Conservation (phyloP, 805 yeast species). For the Zygosaccharomyces siamensis region DNA sequence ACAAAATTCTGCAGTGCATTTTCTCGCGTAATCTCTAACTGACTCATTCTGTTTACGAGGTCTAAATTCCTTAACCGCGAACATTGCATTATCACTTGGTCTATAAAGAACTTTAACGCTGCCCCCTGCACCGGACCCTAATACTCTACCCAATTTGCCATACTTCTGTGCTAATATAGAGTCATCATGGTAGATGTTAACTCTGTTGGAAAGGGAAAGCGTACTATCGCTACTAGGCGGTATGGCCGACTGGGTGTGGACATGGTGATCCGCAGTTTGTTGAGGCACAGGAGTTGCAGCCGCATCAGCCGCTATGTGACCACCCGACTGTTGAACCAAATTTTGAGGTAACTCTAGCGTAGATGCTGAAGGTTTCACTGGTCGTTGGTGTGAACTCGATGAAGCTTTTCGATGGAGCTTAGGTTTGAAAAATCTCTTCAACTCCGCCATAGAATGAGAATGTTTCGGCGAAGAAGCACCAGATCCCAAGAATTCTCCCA, state of each 20-base stretch:
- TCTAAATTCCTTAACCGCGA: slow-evolving; percentile 82
- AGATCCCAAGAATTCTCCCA: slow-evolving; percentile 6
- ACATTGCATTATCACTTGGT: slow-evolving; percentile 62
- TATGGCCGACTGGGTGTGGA: slow-evolving; percentile 35
- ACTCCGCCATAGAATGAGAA: slow-evolving; percentile 57
- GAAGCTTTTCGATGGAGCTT: slow-evolving; percentile 24
- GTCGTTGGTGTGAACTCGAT: slow-evolving; percentile 4
- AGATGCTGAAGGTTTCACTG: slow-evolving; percentile 2
- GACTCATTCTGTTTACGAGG: slow-evolving; percentile 65
- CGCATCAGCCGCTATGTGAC: not conserved
- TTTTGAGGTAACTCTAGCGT: slow-evolving; percentile 2
- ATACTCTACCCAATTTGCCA: slow-evolving; percentile 66
- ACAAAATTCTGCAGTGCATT: slow-evolving; percentile 85
- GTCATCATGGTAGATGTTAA: slow-evolving; percentile 45
- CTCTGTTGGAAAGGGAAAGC: slow-evolving; percentile 31
- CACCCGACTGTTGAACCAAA: not conserved
- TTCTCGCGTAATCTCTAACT: slow-evolving; percentile 73
- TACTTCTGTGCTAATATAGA: slow-evolving; percentile 55
- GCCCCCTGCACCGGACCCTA: slow-evolving; percentile 89
- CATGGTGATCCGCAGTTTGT: slow-evolving; percentile 18
- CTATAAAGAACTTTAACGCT: slow-evolving; percentile 69
- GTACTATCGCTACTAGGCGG: slow-evolving; percentile 36
- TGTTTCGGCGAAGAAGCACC: slow-evolving; percentile 24
- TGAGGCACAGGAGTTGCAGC: not conserved
- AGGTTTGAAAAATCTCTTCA: slow-evolving; percentile 69